These are phyloP conservation scores for Microthlaspi erraticum DNA, from an alignment of 345 rosid species.

Conservation along the genomic window DNA sequence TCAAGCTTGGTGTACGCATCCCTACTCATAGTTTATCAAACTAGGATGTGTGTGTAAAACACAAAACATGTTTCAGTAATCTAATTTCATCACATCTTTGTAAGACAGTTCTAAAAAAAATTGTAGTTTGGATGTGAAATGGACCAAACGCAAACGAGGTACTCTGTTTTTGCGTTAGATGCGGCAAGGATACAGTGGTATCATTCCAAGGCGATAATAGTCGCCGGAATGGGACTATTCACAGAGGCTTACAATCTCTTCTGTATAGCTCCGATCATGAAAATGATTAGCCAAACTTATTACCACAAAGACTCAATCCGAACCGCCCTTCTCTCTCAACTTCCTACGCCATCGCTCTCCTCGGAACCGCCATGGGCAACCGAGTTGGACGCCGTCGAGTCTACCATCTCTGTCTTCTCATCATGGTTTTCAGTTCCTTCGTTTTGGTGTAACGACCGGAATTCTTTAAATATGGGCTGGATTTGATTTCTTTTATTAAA, in stretches of 20 bases:
- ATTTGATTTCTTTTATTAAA: no score
- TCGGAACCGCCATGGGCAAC: constrained; percentile 71
- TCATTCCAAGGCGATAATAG: constrained; percentile 54
- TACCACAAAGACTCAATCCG: constrained; percentile 31
- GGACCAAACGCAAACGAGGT: no score
- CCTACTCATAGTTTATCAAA: constrained; percentile 18
- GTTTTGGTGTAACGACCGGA: no score
- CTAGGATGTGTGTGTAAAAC: constrained; percentile 3
- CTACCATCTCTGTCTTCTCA: constrained; percentile 57
- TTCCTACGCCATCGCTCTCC: constrained; percentile 54
- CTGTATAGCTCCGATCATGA: constrained; percentile 51
- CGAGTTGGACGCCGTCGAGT: constrained; percentile 61
- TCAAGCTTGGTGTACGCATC: constrained; percentile 45
- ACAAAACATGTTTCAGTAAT: constrained; percentile 7
- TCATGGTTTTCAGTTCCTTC: constrained; percentile 65
- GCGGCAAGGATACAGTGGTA: constrained; percentile 52
- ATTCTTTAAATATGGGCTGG: no score
- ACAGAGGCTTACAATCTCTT: constrained; percentile 59
- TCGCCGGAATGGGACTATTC: constrained; percentile 59
- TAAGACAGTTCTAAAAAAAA: background rate
- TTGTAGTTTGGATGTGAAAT: constrained; percentile 2
- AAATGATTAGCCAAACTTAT: constrained; percentile 52
- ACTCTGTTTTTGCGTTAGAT: constrained; percentile 42
- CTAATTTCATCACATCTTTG: no score
- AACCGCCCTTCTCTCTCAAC: constrained; percentile 40